Base-by-base conservation (phyloP, 768 basidiomycete species). In the Russula emetica region DNA sequence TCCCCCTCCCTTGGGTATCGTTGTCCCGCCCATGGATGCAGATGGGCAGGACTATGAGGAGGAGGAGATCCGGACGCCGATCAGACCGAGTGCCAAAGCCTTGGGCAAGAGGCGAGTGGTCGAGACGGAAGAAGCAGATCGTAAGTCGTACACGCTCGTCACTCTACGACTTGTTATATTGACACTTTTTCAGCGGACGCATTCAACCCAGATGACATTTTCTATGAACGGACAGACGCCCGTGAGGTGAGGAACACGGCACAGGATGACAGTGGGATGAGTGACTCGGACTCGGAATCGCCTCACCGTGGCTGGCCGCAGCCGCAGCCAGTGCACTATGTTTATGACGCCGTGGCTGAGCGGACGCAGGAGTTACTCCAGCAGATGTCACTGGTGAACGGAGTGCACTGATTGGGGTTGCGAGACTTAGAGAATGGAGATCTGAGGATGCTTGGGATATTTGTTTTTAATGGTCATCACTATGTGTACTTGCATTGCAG, bases 331-430 rank as follows among this genome's bases (percentile, higher is more conserved):
- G 79, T 84, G 28, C 82, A 82, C 16, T 94, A 88, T 74, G 92
- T 89, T n/a, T 97, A 97, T 73, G 94, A 97, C 72, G 94, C 94
- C 0, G 92, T 87, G 6, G 92, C 92, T 28, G 93, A 96, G 73
- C 82, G 90, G 66, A 84, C 84, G 58, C 77, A 82, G 67, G 79
- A 85, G 76, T 78, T 83, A 61, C 77, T 88, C 58, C 75, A 72
- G 28, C 68, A 73, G 49, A 68, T 67, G 20, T 60, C 71, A 9
- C 62, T 71, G n/a, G 69, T 71, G 11, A 73, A 69, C 32, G 70
- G 72, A 3, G 74, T 74, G 51, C 70, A 72, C 62, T 73, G 63
- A 60, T 58, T 14, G 53, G 45, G 50, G 36, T 8, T 1, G 45
- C 22, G n/a, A 36, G 42, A 18, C 13, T 9, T n/a, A 7, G 26